Evolutionary conservation across 768 basidiomycete genomes (phyloP), one percentile per base, ranked within the genome.

Genomic region (Mrakia frigida): DNA sequence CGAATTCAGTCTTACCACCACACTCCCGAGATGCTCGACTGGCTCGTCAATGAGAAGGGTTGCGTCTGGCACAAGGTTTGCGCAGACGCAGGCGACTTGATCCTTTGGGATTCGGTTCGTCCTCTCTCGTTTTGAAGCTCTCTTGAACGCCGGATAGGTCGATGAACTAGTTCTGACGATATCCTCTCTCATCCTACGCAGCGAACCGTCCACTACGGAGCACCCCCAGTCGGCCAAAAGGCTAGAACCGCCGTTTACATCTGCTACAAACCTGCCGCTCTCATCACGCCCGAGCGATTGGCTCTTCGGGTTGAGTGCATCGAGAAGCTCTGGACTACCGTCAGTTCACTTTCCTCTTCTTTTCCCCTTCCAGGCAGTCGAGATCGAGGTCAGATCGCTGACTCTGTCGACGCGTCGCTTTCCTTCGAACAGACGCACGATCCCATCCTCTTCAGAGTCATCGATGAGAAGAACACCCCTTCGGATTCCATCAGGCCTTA

Each of bases 31-130:
- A 79, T 83, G 43, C 71, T 83, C 28, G 70, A 83, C 39, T 85
- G 84, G 84, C 83, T 85, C 78, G 61, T 76, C 50, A 81, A 81
- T 52, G 82, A 82, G 23, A 76, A 81, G 56, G 84, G 84, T 0
- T 84, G 83, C 73, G 78, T 75, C 28, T 83, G 82, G 82, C 74
- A 80, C 60, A 83, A 84, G 76, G 80, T 83, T 14, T 77, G 80
- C 56, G 83, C 83, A 43, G 80, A 74, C 23, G 80, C 83, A 6
- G 84, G 84, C 6, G 82, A 83, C 69, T 75, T 84, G 39, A 78
- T 83, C 28, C 75, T 83, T 0, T 84, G 84, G 82, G 81, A 83
- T 63, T 78, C 76, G 53, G 63, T 79, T 18, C 76, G 65, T 5
- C 21, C 46, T 50, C 6, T 74, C 79, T 6, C 80, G 81, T 70